Evolutionary conservation across 768 basidiomycete genomes (phyloP).

Genomic region (Trametes punicea): DNA sequence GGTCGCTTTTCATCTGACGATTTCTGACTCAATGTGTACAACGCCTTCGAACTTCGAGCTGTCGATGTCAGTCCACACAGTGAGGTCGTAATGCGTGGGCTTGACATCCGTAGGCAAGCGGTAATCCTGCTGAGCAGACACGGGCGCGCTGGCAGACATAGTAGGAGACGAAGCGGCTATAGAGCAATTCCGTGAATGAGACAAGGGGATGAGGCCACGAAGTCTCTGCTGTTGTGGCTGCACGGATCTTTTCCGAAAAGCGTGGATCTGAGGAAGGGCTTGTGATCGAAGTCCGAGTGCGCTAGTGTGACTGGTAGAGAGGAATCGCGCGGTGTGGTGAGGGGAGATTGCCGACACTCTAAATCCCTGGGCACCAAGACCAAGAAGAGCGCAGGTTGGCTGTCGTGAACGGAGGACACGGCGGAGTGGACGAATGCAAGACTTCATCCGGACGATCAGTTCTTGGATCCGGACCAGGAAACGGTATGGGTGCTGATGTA

Average conservation of each 20-base stretch:
- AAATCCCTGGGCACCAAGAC: background rate
- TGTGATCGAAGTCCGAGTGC: background rate
- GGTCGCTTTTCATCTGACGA: too few species aligned
- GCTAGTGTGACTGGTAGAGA: background rate
- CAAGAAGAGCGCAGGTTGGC: background rate
- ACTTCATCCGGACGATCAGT: slow-evolving; percentile 8
- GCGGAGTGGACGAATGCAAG: background rate
- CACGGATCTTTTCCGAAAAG: background rate
- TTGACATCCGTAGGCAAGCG: slow-evolving; percentile 67
- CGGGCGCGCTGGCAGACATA: slow-evolving; percentile 8
- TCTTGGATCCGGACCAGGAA: background rate
- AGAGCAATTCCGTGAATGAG: slow-evolving; percentile 4
- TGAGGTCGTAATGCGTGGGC: slow-evolving; percentile 76
- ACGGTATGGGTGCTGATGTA: slow-evolving; percentile 12
- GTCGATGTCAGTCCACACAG: slow-evolving; percentile 78
- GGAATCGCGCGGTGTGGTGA: background rate
- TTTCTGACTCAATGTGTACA: slow-evolving; percentile 62
- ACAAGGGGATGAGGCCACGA: background rate
- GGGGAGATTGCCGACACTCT: background rate
- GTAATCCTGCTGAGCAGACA: slow-evolving; percentile 27
- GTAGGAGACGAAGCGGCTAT: slow-evolving; percentile 1
- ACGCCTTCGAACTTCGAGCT: slow-evolving; percentile 73
- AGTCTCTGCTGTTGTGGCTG: background rate
- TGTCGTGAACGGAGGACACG: background rate
- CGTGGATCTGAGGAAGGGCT: background rate